Evolutionary conservation across 1,139 yeast species (phyloP), one percentile per base, ranked within the genome.

Genomic region (Scheffersomyces segobiensis): DNA sequence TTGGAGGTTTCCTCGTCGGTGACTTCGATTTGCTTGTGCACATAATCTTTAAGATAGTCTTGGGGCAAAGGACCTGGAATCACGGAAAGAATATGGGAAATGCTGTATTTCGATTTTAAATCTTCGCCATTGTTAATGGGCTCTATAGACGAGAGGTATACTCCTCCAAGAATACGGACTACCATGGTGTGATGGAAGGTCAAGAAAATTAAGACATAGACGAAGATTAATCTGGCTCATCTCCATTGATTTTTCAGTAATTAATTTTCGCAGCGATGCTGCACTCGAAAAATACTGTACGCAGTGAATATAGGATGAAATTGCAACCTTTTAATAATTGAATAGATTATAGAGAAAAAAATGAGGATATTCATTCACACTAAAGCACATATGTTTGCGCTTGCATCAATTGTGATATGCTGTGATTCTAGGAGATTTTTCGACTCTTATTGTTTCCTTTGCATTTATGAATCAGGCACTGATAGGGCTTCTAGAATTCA

Each of bases 51-150:
- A 42, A 79, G 75, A 62, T 85, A 82, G 53, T 75, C 76, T 3
- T 79, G 72, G 2, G 91, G 88, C 26, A 88, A 75, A n/a, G 79
- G 78, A 12, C 92, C 93, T 53, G 86, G 83, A 26, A 91, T 72
- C 0, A 88, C 82, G 0, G 96, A 87, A 24, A 93, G 72, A 10
- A 93, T 83, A 68, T 88, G 91, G 0, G 91, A 82, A 51, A 93
- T 88, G 14, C 81, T 80, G 63, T 79, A 74, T 24, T 78, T 74
- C 10, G 71, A 70, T 46, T 70, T 71, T 48, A 87, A 67, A 56
- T 86, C 84, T 7, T 75, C 73, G 20, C 62, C 77, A 12, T 77
- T 71, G 21, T 76, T 71, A 18, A 88, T 70, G 0, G 91, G 89
- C 50, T 80, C 83, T 46, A 85, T 76, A 0, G 89, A 82, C 6